Base-by-base conservation (phyloP, 2,329 filamentous ascomycete genomes). In the Colletotrichum godetiae region DNA sequence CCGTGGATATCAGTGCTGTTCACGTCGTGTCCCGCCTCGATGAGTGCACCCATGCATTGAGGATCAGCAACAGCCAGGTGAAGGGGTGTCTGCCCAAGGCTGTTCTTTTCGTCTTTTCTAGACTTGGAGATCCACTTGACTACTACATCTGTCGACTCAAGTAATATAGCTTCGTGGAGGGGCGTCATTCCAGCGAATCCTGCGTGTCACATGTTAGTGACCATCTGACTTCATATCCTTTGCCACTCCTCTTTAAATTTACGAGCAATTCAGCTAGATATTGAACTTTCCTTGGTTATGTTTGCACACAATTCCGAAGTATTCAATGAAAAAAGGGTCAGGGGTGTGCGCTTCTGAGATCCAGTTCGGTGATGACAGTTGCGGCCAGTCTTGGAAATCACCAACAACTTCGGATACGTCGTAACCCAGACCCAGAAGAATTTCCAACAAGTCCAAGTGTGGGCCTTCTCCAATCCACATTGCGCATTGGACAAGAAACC, bases 161-260 rank as follows among this genome's bases (percentile, higher is more conserved):
- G 35, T 0, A 68, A 3, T 1, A 72, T 12, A 42, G 68, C 68
- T 33, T 68, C 64, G 1, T 72, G 68, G 31, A 68, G 57, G 0
- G 64, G 64, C 0, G 68, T 42, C 64, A 72, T 53, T 3, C 37
- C 68, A 12, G 64, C 68, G 0, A 72, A 68, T 12, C 68, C 68
- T 72, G 4, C 8, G 10, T 19, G 4, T 13, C 5, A 2, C 4
- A 4, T 1, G 65, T 53, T 13, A 46, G 42, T 0, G 19, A 2
- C 42, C 42, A 4, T 37, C 12, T 13, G 4, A 37, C 15, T 7
- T 49, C 42, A 19, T 49, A 10, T 49, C 22, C 15, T 6, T 52
- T 4, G 37, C 7, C 3, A 62, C 12, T 52, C 11, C 13, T 27
- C n/a, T 1, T 24, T 1, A 6, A 35, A 52, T 6, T 7, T n/a